These are phyloP conservation scores for Rhodomyrtus tomentosa DNA, from an alignment of 345 rosid genomes.

Conservation along the genomic window DNA sequence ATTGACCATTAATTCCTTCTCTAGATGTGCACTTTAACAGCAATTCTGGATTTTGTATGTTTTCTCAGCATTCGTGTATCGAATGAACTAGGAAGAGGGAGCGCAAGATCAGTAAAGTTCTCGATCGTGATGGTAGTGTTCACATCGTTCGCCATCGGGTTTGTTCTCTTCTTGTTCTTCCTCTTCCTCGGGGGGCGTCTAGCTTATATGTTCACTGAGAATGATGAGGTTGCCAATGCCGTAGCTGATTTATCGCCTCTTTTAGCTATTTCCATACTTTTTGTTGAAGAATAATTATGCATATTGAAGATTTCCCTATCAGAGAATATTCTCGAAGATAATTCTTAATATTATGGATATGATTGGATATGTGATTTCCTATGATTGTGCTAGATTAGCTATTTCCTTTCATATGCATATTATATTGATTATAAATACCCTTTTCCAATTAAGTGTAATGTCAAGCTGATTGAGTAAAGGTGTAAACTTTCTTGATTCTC, in stretches of 20 bases:
- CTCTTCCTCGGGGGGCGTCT: slow-evolving; percentile 36
- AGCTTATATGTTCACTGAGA: slow-evolving; percentile 57
- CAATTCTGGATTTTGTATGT: not conserved
- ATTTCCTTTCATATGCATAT: too few relatives aligned
- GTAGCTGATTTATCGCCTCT: slow-evolving; percentile 62
- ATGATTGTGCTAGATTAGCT: too few relatives aligned
- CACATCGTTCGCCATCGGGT: slow-evolving; percentile 44
- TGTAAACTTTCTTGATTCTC: too few relatives aligned
- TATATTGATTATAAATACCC: too few relatives aligned
- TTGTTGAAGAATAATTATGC: too few relatives aligned
- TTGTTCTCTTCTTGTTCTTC: slow-evolving; percentile 28
- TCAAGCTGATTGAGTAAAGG: too few relatives aligned
- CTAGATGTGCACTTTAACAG: not conserved
- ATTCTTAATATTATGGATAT: too few relatives aligned
- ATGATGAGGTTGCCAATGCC: slow-evolving; percentile 38
- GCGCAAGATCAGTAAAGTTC: slow-evolving; percentile 31
- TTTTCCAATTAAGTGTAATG: too few relatives aligned
- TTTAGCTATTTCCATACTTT: slow-evolving; percentile 54
- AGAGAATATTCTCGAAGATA: too few relatives aligned
- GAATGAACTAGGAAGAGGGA: slow-evolving; percentile 72
- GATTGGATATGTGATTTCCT: too few relatives aligned
- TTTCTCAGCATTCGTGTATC: slow-evolving; percentile 62
- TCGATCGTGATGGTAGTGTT: slow-evolving; percentile 24
- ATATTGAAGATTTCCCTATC: too few relatives aligned
- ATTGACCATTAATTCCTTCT: not conserved